Conservation (phyloP, 768 basidiomycete species). For the Kwoniella pini region DNA sequence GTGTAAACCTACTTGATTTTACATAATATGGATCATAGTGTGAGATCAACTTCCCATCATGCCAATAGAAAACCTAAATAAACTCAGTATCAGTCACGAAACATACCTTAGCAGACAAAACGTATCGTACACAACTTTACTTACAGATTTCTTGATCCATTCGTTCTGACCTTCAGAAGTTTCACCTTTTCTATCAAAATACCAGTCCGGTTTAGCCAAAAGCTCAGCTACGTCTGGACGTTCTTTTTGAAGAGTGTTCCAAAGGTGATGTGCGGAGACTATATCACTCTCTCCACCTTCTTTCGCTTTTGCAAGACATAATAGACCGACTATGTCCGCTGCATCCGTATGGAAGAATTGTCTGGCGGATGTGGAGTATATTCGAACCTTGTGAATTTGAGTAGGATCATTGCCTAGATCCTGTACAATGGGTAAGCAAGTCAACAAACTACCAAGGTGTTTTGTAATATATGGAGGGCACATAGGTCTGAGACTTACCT, state of each 20-base stretch:
- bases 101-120: too few species aligned
- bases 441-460: too few species aligned
- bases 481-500: slow-evolving; percentile 16
- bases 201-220: slow-evolving; percentile 48
- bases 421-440: slow-evolving; percentile 7
- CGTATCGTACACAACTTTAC: neutral
- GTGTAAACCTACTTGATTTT: slow-evolving; percentile 35
- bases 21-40: slow-evolving; percentile 47
- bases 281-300: slow-evolving; percentile 53
- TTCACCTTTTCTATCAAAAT: slow-evolving; percentile 54
- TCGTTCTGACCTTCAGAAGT: slow-evolving; percentile 42
- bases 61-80: slow-evolving; percentile 33
- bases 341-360: slow-evolving; percentile 53
- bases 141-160: slow-evolving; percentile 5
- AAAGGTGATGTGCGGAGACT: slow-evolving; percentile 49
- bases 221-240: slow-evolving; percentile 48
- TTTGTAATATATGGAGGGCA: too few species aligned
- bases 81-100: neutral
- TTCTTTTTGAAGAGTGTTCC: slow-evolving; percentile 49
- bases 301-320: slow-evolving; percentile 50
- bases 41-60: slow-evolving; percentile 38
- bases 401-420: slow-evolving; percentile 53
- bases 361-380: slow-evolving; percentile 42
- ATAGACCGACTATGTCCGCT: slow-evolving; percentile 52
- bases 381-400: slow-evolving; percentile 38